Evolutionary conservation across 2,329 filamentous ascomycete genomes (phyloP).

Genomic region (Elsinoe batatas): DNA sequence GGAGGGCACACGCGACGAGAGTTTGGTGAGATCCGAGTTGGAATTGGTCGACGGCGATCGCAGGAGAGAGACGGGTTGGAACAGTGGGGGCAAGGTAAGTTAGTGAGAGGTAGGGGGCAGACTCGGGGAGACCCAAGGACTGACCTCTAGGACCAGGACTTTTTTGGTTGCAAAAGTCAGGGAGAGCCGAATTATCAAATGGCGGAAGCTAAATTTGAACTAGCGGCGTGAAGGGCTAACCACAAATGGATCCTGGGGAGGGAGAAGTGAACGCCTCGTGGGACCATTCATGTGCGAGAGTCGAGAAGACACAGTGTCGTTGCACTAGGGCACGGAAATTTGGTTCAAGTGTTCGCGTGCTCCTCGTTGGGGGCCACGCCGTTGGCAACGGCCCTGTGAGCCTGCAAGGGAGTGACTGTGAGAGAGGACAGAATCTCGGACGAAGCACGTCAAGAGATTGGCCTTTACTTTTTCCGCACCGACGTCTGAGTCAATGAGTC

Average conservation of each 20-base stretch:
- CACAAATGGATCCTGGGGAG: slow-evolving; percentile 4
- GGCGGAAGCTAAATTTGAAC: slow-evolving; percentile 11
- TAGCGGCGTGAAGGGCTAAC: slow-evolving; percentile 3
- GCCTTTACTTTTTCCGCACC: not conserved
- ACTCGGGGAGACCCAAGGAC: slow-evolving; percentile 6
- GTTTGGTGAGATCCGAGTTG: slow-evolving; percentile 6
- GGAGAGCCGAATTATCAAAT: slow-evolving; percentile 11
- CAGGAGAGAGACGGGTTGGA: slow-evolving; percentile 6
- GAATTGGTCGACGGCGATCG: slow-evolving; percentile 7
- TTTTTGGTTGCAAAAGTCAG: not conserved
- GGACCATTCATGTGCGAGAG: slow-evolving; percentile 5
- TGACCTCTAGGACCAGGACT: not conserved
- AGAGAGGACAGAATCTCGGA: not conserved
- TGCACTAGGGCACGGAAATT: not conserved
- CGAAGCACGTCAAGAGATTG: slow-evolving; percentile 1
- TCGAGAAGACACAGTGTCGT: not conserved
- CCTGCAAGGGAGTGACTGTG: not conserved
- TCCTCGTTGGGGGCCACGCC: slow-evolving; percentile 8
- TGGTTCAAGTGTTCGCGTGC: slow-evolving; percentile 9
- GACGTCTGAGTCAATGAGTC: not conserved
- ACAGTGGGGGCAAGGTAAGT: slow-evolving; percentile 1
- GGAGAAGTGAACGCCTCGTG: slow-evolving; percentile 8
- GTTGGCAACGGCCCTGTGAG: not conserved
- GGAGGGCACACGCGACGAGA: slow-evolving; percentile 9
- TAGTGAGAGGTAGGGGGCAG: not conserved